phyloP scores from a whole-genome alignment of 805 yeast species.

The Saccharomyces eubayanus region DNA sequence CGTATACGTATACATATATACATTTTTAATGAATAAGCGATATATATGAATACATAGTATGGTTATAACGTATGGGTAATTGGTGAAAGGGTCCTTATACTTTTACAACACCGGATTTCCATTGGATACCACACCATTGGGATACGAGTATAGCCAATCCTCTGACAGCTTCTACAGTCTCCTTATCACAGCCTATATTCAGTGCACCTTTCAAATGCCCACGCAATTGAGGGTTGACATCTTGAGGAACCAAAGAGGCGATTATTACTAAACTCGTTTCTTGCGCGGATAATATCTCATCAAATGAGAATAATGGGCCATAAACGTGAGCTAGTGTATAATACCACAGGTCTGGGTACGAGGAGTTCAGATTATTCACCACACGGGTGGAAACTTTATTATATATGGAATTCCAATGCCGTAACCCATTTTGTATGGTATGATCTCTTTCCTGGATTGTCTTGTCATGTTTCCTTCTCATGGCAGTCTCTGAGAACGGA shows the following conservation, averaged over 20 bases:
- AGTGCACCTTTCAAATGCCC: constrained; percentile 86
- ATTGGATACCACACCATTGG: constrained; percentile 64
- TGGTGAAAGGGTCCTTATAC: constrained; percentile 7
- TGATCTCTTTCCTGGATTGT: constrained; percentile 5
- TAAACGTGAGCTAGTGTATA: constrained; percentile 67
- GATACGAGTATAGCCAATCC: constrained; percentile 55
- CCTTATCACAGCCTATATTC: constrained; percentile 63
- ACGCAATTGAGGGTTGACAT: constrained; percentile 85
- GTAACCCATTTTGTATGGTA: constrained; percentile 41
- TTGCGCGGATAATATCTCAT: constrained; percentile 49
- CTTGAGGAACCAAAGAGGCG: constrained; percentile 80
- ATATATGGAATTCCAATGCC: constrained; percentile 68
- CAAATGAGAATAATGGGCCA: constrained; percentile 65
- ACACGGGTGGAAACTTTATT: constrained; percentile 67
- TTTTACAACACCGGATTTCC: constrained; percentile 37
- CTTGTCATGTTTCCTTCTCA: constrained; percentile 7
- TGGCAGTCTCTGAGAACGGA: constrained; percentile 3
- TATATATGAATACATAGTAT: not conserved
- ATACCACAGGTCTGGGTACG: constrained; percentile 82
- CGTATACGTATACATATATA: not conserved
- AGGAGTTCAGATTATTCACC: constrained; percentile 52
- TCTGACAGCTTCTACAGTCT: constrained; percentile 54
- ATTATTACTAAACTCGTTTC: constrained; percentile 75
- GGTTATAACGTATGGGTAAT: not conserved
- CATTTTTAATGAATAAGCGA: not conserved